Evolutionary conservation across 306 rosid genomes (phyloP), one percentile per base, ranked within the genome.

Genomic region (Dryas alaskensis): DNA sequence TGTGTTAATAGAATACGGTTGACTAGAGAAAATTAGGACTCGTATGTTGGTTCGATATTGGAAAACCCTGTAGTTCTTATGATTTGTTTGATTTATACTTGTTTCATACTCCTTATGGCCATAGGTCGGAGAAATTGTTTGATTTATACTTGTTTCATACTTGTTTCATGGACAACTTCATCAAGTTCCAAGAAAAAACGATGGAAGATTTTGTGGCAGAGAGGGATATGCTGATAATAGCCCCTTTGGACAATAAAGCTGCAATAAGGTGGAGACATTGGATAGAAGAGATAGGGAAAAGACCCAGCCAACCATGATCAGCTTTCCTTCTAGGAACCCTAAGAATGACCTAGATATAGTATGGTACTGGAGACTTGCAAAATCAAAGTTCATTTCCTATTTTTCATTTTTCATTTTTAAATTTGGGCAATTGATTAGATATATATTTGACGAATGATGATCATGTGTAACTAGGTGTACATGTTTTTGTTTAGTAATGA

Each of bases 181-280:
- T 88, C 4, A 77, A 19, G 19, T 19, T 19, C 19, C 95, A 90
- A 76, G 90, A 88, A 0, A 77, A 82, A 69, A 91, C 87, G 67
- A 85, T 88, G 85, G 90, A 83, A 44, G 78, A 70, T 1, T 91
- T 87, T 79, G 91, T 73, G 53, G 70, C 45, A 49, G 85, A 79
- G 62, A 84, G 92, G 82, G 91, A 90, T 46, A 60, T 61, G 12
- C 78, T 92, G 10, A 65, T 10, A 19, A 19, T 19, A 19, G 19
- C 19, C 19, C 92, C 81, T 25, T 85, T 74, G 10, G 92, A 84
- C 10, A 64, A 84, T 40, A 77, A 76, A 61, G 81, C 31, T 45
- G 90, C 78, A 10, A 86, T 86, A 89, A 86, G n/a, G 76, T 42
- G 4, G 47, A 80, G 84, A 78, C 93, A 86, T 22, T 88, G 86